Evolutionary conservation across 73 alveolate species (phyloP).

Genomic region (Breviolum minutum): DNA sequence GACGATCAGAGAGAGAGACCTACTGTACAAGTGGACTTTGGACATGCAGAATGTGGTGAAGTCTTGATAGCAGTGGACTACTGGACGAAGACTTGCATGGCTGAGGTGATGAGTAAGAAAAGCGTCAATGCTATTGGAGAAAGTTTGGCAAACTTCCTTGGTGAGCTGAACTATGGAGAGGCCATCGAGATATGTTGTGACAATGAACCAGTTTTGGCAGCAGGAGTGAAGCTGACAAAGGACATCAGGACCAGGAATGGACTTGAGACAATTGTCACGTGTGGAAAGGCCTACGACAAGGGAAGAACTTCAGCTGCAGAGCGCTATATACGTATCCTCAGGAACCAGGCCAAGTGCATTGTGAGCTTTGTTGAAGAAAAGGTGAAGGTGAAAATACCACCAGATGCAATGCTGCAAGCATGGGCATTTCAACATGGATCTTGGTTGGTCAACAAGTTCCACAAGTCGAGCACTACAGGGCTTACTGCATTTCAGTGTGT

Average conservation of each 20-base stretch:
- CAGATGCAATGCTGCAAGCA: not conserved
- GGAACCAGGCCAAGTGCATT: not conserved
- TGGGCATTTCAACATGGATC: not conserved
- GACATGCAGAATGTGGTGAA: too few species aligned
- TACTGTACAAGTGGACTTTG: not conserved
- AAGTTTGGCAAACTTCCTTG: not conserved
- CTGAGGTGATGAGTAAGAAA: not conserved
- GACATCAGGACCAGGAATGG: not conserved
- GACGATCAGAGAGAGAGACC: not conserved
- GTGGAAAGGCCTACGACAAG: not conserved
- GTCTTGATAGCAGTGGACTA: not conserved
- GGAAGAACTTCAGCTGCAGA: not conserved
- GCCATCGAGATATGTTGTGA: not conserved
- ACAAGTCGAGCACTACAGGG: not conserved
- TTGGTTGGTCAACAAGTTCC: not conserved
- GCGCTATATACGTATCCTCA: not conserved
- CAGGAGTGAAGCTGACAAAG: not conserved
- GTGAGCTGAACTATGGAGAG: not conserved
- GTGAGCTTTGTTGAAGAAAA: not conserved
- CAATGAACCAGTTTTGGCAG: slow-evolving; percentile 16
- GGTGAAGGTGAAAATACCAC: not conserved
- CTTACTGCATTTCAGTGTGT: not conserved
- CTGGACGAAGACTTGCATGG: not conserved
- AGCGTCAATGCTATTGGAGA: not conserved
- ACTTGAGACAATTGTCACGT: not conserved